Conservation (phyloP, 2,329 filamentous ascomycete species). For the Cryphonectria nitschkei region DNA sequence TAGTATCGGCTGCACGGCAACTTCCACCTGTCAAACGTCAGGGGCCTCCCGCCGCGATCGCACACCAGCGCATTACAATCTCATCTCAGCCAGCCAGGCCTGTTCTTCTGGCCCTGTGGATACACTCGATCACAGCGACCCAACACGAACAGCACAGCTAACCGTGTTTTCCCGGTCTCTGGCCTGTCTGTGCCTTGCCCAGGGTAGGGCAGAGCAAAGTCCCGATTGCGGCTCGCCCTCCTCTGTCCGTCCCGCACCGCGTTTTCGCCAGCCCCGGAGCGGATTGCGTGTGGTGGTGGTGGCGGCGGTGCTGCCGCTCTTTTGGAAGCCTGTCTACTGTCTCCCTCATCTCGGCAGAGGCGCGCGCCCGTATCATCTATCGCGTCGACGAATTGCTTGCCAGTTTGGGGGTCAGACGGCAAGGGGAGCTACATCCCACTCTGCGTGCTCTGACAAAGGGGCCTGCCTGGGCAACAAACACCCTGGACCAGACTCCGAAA, state of each 20-base stretch:
- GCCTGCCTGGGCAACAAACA: background rate
- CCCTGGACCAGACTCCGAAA: background rate
- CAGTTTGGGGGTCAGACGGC: background rate
- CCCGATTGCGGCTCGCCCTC: background rate
- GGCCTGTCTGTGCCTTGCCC: background rate
- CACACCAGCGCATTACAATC: conserved; percentile 6
- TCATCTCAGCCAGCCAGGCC: background rate
- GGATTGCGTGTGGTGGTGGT: background rate
- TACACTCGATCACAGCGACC: background rate
- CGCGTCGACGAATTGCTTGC: background rate
- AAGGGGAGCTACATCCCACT: background rate
- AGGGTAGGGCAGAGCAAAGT: background rate
- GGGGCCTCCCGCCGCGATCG: background rate
- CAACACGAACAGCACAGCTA: background rate
- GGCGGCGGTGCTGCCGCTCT: background rate
- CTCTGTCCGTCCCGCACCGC: background rate
- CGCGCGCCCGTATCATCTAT: background rate
- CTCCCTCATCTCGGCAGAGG: background rate
- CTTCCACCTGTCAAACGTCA: conserved; percentile 1
- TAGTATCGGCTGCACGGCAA: background rate
- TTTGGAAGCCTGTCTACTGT: background rate
- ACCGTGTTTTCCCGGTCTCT: background rate
- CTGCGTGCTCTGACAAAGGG: background rate
- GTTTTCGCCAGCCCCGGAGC: background rate
- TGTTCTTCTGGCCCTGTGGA: background rate